These are phyloP conservation scores for Medicago arabica DNA, from an alignment of 306 rosid genomes.

Conservation along the genomic window DNA sequence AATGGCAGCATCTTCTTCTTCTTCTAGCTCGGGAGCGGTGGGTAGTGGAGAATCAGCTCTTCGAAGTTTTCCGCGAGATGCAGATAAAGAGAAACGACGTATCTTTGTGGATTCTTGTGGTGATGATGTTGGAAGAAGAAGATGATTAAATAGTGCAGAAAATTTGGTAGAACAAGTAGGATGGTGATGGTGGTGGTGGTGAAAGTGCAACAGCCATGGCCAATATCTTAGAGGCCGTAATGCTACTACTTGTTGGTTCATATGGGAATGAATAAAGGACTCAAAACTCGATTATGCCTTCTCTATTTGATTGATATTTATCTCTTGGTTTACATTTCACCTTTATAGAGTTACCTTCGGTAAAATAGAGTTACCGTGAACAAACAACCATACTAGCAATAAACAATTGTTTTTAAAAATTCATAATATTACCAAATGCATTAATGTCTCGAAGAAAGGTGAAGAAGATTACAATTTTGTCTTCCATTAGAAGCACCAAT, in stretches of 20 bases:
- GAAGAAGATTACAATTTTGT: too few species aligned
- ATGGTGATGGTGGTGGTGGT: slow-evolving; percentile 35
- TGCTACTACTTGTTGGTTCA: slow-evolving; percentile 49
- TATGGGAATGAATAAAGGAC: neutral
- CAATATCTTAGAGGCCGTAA: slow-evolving; percentile 67
- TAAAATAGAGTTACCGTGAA: too few species aligned
- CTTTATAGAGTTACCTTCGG: too few species aligned
- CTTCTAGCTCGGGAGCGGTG: neutral
- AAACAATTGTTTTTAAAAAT: too few species aligned
- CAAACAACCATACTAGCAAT: too few species aligned
- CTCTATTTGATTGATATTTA: too few species aligned
- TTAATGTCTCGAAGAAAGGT: too few species aligned
- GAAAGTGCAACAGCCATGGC: slow-evolving; percentile 49
- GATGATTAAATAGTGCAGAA: slow-evolving; percentile 9
- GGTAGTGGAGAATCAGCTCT: slow-evolving; percentile 42
- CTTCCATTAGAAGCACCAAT: too few species aligned
- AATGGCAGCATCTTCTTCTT: slow-evolving; percentile 20
- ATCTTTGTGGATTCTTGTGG: slow-evolving; percentile 27
- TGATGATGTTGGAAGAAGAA: slow-evolving; percentile 41
- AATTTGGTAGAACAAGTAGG: neutral
- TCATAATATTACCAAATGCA: too few species aligned
- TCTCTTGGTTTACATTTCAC: too few species aligned
- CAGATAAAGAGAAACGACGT: slow-evolving; percentile 39
- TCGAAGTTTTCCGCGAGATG: slow-evolving; percentile 54
- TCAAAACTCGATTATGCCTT: neutral